Conservation (phyloP, 2,329 filamentous ascomycete genomes). For the Akanthomyces uredinophilus region DNA sequence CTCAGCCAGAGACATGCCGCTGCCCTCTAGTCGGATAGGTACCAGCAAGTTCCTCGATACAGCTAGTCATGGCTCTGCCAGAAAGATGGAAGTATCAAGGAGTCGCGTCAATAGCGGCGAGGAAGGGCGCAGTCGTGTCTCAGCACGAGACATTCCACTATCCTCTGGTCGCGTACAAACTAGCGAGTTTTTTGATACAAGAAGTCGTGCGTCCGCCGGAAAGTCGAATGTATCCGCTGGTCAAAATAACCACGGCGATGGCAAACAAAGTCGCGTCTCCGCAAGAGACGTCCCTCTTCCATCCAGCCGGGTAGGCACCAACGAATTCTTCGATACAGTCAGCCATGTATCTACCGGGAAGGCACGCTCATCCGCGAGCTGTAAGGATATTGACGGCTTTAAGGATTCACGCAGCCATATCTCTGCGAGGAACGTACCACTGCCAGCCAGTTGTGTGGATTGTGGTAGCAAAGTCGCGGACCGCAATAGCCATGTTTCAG, state of each 20-base stretch:
- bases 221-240: not conserved
- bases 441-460: conserved; percentile 37
- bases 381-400: not conserved
- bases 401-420: conserved; percentile 19
- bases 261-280: conserved; percentile 23
- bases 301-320: not conserved
- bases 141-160: conserved; percentile 15
- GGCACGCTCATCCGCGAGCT: not conserved
- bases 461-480: conserved; percentile 38
- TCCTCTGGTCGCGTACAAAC: not conserved
- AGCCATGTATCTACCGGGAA: conserved; percentile 7
- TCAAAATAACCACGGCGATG: not conserved
- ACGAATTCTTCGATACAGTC: conserved; percentile 11
- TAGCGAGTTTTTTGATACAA: not conserved
- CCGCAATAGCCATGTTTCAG: conserved; percentile 32
- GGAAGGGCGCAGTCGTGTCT: conserved; percentile 21
- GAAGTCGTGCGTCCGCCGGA: not conserved
- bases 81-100: not conserved
- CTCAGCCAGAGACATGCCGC: conserved; percentile 17
- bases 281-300: conserved; percentile 8
- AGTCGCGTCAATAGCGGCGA: not conserved
- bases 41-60: not conserved
- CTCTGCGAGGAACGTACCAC: conserved; percentile 31
- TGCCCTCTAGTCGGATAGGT: not conserved
- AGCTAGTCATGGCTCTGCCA: not conserved